Percentiles rank a stretch among this genome's conserved stretches.
phyloP scores from a whole-genome alignment of 768 basidiomycete species.

The Mycena rosella region DNA sequence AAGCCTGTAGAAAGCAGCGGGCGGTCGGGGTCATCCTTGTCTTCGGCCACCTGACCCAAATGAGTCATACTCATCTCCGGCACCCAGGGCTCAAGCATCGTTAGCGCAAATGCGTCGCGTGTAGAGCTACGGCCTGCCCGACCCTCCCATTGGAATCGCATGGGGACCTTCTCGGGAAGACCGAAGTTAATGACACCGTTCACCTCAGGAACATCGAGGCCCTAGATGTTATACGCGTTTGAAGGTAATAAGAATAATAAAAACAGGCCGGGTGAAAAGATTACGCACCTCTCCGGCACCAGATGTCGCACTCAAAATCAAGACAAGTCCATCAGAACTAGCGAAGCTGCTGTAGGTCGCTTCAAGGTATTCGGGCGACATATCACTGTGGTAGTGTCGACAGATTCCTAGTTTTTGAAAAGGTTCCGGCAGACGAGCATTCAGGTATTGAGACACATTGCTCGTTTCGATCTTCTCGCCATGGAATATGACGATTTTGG shows the following conservation, averaged over 20 bases:
- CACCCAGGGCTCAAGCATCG: not conserved
- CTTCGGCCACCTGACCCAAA: not conserved
- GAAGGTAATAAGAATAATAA: too few relatives aligned
- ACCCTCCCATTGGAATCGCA: constrained; percentile 1
- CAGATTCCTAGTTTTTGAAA: constrained; percentile 34
- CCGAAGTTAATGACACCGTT: constrained; percentile 14
- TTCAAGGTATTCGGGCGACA: constrained; percentile 46
- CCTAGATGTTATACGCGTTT: not conserved
- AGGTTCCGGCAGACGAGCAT: constrained; percentile 26
- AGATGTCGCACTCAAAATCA: constrained; percentile 1
- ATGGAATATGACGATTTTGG: constrained; percentile 38
- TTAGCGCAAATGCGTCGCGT: too few relatives aligned
- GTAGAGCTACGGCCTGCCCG: not conserved
- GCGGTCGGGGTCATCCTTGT: not conserved
- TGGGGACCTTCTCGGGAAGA: not conserved
- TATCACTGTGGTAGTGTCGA: constrained; percentile 42
- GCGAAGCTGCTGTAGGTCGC: constrained; percentile 32
- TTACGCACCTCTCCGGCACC: constrained; percentile 2
- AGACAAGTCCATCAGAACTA: not conserved
- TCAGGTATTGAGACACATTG: constrained; percentile 20
- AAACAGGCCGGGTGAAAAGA: too few relatives aligned
- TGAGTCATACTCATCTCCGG: constrained; percentile 1
- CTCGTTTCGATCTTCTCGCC: constrained; percentile 31
- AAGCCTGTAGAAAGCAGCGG: not conserved
- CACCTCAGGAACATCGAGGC: not conserved